Evolutionary conservation across 768 basidiomycete genomes (phyloP).

Genomic region (Tylopilus felleus): DNA sequence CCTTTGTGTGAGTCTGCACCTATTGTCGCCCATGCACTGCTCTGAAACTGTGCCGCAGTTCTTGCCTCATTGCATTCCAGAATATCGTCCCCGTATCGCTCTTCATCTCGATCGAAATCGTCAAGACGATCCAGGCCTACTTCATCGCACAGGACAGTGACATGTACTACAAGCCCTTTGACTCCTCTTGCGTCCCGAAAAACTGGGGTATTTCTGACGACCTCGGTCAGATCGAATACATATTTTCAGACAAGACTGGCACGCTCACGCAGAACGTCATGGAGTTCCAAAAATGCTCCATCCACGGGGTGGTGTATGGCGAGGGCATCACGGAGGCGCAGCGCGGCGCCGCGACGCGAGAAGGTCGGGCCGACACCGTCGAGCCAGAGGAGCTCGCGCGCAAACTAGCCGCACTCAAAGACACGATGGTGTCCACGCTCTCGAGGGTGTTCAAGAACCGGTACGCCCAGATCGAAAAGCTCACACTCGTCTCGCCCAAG

Average conservation of each 20-base stretch:
- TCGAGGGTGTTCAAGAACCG: slow-evolving; percentile 83
- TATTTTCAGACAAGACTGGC: slow-evolving; percentile 92
- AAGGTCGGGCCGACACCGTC: slow-evolving; percentile 63
- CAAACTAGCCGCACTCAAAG: slow-evolving; percentile 62
- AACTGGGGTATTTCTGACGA: slow-evolving; percentile 99
- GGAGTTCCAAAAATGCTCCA: slow-evolving; percentile 97
- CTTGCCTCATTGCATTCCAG: slow-evolving; percentile 93
- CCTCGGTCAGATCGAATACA: slow-evolving; percentile 96
- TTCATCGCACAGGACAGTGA: slow-evolving; percentile 96
- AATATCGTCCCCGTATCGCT: slow-evolving; percentile 96
- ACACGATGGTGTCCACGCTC: slow-evolving; percentile 74
- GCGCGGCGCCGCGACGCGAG: slow-evolving; percentile 82
- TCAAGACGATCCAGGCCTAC: slow-evolving; percentile 96
- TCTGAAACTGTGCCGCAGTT: slow-evolving; percentile 43
- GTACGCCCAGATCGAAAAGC: slow-evolving; percentile 72
- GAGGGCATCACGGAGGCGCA: slow-evolving; percentile 96
- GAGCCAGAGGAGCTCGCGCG: slow-evolving; percentile 70
- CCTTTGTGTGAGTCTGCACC: slow-evolving; percentile 72
- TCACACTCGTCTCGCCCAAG: slow-evolving; percentile 86
- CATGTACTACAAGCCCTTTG: slow-evolving; percentile 89
- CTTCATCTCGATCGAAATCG: slow-evolving; percentile 97
- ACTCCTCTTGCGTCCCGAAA: slow-evolving; percentile 90
- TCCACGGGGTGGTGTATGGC: slow-evolving; percentile 81
- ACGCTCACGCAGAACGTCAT: slow-evolving; percentile 98
- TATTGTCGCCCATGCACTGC: background rate